Conservation (phyloP, 2,329 filamentous ascomycete species). For the Hypoxylon sp. region DNA sequence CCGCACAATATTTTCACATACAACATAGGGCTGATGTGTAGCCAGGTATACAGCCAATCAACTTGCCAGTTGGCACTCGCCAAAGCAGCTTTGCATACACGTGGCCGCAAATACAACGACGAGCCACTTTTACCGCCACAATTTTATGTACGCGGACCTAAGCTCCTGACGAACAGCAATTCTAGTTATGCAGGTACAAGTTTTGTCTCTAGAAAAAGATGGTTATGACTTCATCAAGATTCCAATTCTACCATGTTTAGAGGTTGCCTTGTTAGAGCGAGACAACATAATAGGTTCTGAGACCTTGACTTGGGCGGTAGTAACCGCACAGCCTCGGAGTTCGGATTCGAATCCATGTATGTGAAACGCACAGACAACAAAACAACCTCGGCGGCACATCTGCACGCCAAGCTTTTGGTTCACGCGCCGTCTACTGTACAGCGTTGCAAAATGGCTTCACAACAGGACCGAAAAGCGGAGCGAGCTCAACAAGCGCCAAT, state of each 20-base stretch:
- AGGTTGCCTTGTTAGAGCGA: conserved; percentile 22
- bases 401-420: conserved; percentile 37
- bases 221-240: conserved; percentile 27
- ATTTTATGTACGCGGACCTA: conserved; percentile 13
- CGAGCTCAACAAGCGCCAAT: conserved; percentile 1
- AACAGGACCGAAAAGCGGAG: conserved; percentile 10
- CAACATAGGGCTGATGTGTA: conserved; percentile 37
- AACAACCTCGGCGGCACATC: conserved; percentile 14
- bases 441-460: conserved; percentile 7
- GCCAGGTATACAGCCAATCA: conserved; percentile 30
- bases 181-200: conserved; percentile 35
- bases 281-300: conserved; percentile 18
- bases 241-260: neutral
- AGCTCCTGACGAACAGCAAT: conserved; percentile 15
- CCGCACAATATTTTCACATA: conserved; percentile 17
- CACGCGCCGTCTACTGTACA: conserved; percentile 35
- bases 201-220: conserved; percentile 3
- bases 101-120: conserved; percentile 32
- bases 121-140: conserved; percentile 33
- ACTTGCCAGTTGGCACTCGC: conserved; percentile 15
- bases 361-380: conserved; percentile 18
- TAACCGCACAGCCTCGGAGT: conserved; percentile 11
- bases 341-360: conserved; percentile 18
- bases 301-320: conserved; percentile 7
- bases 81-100: conserved; percentile 35